Conservation (phyloP, 1,284 basidiomycete genomes). For the Melampsora occidentalis region DNA sequence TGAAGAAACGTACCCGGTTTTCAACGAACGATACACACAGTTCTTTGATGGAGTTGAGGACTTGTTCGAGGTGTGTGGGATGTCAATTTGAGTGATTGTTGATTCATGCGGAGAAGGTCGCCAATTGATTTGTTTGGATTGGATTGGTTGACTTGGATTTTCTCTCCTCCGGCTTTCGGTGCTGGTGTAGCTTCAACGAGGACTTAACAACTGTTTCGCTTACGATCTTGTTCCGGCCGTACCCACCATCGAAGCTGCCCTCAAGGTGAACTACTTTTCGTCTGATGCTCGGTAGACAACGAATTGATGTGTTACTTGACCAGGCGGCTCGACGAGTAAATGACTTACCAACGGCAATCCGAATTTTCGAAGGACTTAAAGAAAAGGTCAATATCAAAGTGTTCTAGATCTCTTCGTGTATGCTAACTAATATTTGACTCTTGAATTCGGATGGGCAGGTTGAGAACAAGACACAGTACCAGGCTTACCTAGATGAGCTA, state of each 20-base stretch:
- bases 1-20: constrained; percentile 88
- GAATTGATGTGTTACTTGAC: background rate
- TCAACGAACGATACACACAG: constrained; percentile 85
- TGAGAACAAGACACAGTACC: constrained; percentile 87
- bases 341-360: constrained; percentile 93
- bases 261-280: constrained; percentile 5
- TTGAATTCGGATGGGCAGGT: constrained; percentile 60
- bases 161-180: background rate
- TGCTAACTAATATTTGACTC: background rate
- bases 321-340: constrained; percentile 86
- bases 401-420: background rate
- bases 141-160: background rate
- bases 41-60: constrained; percentile 92
- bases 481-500: constrained; percentile 82
- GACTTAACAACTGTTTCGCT: constrained; percentile 98
- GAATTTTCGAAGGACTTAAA: constrained; percentile 69
- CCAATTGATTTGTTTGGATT: too few relatives aligned
- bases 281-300: too few relatives aligned
- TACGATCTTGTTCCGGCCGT: constrained; percentile 90
- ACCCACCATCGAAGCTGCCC: constrained; percentile 37
- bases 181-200: constrained; percentile 68
- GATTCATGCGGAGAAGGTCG: too few relatives aligned
- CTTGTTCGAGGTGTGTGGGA: constrained; percentile 69
- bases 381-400: constrained; percentile 48
- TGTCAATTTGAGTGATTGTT: background rate